Conservation (phyloP, 495 filamentous ascomycete species). For the Lasiosphaeria miniovina region DNA sequence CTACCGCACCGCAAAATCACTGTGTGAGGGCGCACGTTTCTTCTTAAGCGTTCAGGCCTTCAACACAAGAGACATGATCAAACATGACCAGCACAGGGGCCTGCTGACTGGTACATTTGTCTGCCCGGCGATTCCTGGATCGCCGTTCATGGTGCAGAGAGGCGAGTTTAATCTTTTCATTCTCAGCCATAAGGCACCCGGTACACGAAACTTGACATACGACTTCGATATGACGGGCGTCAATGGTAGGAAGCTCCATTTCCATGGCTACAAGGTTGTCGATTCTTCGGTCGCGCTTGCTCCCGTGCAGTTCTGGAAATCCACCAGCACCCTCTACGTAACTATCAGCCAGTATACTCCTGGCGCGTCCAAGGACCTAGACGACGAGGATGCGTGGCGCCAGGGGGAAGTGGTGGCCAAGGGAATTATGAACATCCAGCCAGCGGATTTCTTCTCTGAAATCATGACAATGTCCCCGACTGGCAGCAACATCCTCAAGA, state of each 20-base stretch:
- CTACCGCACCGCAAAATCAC: conserved; percentile 48
- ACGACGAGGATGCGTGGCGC: conserved; percentile 38
- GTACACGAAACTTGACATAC: conserved; percentile 58
- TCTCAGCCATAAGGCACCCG: conserved; percentile 49
- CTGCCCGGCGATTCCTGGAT: conserved; percentile 52
- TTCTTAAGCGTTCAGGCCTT: conserved; percentile 58
- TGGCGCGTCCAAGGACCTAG: conserved; percentile 29
- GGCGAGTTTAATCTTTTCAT: conserved; percentile 59
- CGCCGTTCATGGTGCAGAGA: conserved; percentile 58
- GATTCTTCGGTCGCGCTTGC: conserved; percentile 57
- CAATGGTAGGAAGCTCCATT: conserved; percentile 49
- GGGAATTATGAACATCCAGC: conserved; percentile 58
- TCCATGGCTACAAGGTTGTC: conserved; percentile 62
- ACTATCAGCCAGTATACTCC: conserved; percentile 41
- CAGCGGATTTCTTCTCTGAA: conserved; percentile 55
- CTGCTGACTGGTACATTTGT: conserved; percentile 63
- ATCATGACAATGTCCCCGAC: conserved; percentile 52
- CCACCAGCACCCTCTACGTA: conserved; percentile 62
- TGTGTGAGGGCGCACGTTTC: conserved; percentile 56
- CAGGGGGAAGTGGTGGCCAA: conserved; percentile 48
- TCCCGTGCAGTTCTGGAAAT: conserved; percentile 54
- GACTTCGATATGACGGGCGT: conserved; percentile 57
- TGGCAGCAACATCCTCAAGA: conserved; percentile 44
- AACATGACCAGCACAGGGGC: conserved; percentile 48
- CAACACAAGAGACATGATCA: conserved; percentile 41